Evolutionary conservation across 2,329 filamentous ascomycete species (phyloP), one percentile per base, ranked within the genome.

Genomic region (Pseudogymnoascus destructans): DNA sequence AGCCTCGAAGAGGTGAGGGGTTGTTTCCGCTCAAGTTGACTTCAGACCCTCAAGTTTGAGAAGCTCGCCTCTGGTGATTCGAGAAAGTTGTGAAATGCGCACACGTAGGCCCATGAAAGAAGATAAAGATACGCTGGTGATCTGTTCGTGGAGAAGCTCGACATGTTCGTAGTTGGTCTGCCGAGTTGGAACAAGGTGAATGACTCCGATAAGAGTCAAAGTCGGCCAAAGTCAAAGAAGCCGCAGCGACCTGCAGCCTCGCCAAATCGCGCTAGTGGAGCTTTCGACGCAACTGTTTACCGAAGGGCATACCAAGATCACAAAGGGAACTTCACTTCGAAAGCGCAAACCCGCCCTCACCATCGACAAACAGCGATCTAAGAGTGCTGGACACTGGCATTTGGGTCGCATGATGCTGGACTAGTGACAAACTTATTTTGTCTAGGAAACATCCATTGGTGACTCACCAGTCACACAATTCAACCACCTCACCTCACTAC

Each of bases 181-280:
- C n/a, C 17, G 2, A 17, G 8, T 52, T 6, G 4, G 23, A 30
- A 5, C 25, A 3, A 11, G 4, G 46, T 8, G 46, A 6, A 52
- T 13, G 46, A 52, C 25, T 52, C 46, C 25, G 8, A 30, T 13
- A 30, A 30, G 25, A 52, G 46, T 30, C 46, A 9, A 15, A 52
- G 15, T 17, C 46, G 15, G 10, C 46, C 25, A 19, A 52, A 52
- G 7, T 25, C n/a, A 30, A 52, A 52, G 46, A 52, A 52, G 46
- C 46, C 46, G 1, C 25, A 17, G 5, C 11, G 13, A 52, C n/a
- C 46, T 52, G 25, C 46, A 52, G 46, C 46, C 46, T 52, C 23
- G 46, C 46, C 46, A 52, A 52, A 52, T 52, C 46, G 46, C 46
- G 46, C 46, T 52, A 52, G 46, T 52, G 46, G 46, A 52, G 46